Evolutionary conservation across 1,284 basidiomycete species (phyloP), one percentile per base, ranked within the genome.

Genomic region (Hypsizygus ulmarius): DNA sequence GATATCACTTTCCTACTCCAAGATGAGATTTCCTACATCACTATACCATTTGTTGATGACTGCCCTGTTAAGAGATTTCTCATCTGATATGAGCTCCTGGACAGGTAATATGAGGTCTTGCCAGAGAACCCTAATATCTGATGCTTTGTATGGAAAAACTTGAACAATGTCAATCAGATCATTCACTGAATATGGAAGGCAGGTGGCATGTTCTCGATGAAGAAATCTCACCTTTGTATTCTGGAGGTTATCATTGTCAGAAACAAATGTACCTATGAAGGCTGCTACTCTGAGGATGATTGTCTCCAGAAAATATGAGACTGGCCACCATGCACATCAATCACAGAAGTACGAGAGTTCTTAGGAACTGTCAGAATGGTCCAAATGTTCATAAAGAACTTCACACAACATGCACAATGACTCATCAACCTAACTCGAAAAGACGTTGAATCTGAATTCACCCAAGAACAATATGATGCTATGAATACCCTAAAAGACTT

Each of bases 1-100:
- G 63, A 70, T 50, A 61, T 71, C 21, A 59, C 58, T 0, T 66
- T 62, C 38, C 64, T 72, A 12, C 37, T 73, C 0, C 59, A 64
- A 29, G 51, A 61, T 12, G 65, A 71, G 49, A 66, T 68, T 14
- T 39, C 34, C 10, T 10, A 43, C n/a, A 16, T 50, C 0, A 40
- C 39, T 15, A 21, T 40, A 3, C 40, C 36, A 9, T 52, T 40
- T 28, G 44, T 49, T n/a, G 37, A 49, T 29, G 37, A 49, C 16
- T 53, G 64, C 1, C 48, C 50, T 0, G 43, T 62, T 1, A 36
- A 49, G 16, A 63, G 64, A 7, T 60, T 59, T 2, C 11, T 21
- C 3, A 56, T 59, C 4, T 19, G 45, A 0, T 68, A 66, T 43
- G 30, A 53, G 21, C 8, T 47, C 1, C 18, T 39, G 1, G 51